Percentiles rank a stretch among this genome's conserved stretches.
Conservation (phyloP, 805 yeast genomes). For the Scheffersomyces lignosus region DNA sequence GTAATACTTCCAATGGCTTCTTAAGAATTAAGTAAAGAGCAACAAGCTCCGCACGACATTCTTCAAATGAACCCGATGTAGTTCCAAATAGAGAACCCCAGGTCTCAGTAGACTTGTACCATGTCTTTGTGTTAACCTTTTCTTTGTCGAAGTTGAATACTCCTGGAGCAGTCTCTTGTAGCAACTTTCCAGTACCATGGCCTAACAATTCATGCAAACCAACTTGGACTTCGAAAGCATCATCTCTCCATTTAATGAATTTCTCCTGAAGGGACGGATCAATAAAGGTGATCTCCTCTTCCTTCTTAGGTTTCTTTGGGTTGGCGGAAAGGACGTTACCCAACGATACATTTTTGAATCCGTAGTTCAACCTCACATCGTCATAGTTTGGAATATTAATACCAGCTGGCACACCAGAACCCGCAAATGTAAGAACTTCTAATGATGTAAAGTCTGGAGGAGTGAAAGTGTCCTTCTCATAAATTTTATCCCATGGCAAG, state of each 20-base stretch:
- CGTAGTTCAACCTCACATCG: constrained; percentile 78
- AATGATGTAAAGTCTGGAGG: constrained; percentile 92
- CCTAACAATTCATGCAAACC: constrained; percentile 91
- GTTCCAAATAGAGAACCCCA: constrained; percentile 89
- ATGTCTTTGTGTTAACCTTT: constrained; percentile 71
- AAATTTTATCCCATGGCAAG: constrained; percentile 76
- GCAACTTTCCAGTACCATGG: constrained; percentile 86
- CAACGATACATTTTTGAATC: constrained; percentile 86
- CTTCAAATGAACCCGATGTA: constrained; percentile 85
- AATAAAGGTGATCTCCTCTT: constrained; percentile 69
- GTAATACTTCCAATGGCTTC: constrained; percentile 55
- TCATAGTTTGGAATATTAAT: constrained; percentile 92
- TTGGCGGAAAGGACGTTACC: constrained; percentile 80
- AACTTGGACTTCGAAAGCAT: constrained; percentile 89
- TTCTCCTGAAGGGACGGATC: constrained; percentile 50
- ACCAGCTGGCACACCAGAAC: constrained; percentile 91
- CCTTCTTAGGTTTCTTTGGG: constrained; percentile 61
- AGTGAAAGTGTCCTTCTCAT: constrained; percentile 81
- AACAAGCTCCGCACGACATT: constrained; percentile 89
- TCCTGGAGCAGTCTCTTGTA: constrained; percentile 56
- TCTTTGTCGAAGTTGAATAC: constrained; percentile 68
- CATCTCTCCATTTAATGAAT: constrained; percentile 71
- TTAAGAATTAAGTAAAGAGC: constrained; percentile 79
- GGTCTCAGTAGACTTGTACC: constrained; percentile 78
- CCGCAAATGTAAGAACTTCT: constrained; percentile 87